A percentile compares a stretch with the other conserved stretches of the same genome.
Evolutionary conservation across 2,329 filamentous ascomycete species (phyloP).

Genomic region (Cryphonectria naterciae): DNA sequence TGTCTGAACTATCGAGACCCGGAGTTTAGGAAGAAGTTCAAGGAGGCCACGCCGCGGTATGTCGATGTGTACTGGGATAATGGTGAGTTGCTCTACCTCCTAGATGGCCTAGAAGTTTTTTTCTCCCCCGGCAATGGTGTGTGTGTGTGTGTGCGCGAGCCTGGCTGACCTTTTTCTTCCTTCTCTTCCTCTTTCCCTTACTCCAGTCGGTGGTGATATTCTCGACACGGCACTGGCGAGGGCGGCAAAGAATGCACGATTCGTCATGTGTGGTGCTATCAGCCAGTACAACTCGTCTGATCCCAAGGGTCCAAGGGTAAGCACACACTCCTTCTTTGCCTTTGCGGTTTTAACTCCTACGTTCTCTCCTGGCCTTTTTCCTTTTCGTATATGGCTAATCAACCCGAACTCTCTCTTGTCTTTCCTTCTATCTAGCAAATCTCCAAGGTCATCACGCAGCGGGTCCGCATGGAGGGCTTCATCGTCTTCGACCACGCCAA

Average conservation of each 20-base stretch:
- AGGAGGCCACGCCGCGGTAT: conserved; percentile 58
- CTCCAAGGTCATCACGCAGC: conserved; percentile 28
- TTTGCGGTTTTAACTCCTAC: background rate
- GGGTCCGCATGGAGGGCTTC: conserved; percentile 65
- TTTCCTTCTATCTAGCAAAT: conserved; percentile 23
- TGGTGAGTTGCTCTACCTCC: conserved; percentile 31
- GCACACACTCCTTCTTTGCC: background rate
- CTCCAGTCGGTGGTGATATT: conserved; percentile 67
- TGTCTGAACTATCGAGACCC: conserved; percentile 71
- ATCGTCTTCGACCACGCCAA: conserved; percentile 70
- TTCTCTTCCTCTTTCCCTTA: background rate
- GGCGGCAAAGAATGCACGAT: conserved; percentile 64
- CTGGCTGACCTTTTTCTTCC: background rate
- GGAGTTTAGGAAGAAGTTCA: conserved; percentile 64
- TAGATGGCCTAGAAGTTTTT: background rate
- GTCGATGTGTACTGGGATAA: conserved; percentile 80
- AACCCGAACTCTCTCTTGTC: background rate
- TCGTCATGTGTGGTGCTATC: conserved; percentile 68
- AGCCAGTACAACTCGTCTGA: conserved; percentile 29
- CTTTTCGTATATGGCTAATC: background rate
- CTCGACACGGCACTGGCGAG: conserved; percentile 66
- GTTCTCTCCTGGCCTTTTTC: background rate
- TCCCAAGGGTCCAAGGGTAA: conserved; percentile 23
- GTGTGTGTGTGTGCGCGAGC: background rate
- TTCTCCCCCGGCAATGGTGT: no score